Evolutionary conservation across 768 basidiomycete genomes (phyloP).

Genomic region (Phaffia australis): DNA sequence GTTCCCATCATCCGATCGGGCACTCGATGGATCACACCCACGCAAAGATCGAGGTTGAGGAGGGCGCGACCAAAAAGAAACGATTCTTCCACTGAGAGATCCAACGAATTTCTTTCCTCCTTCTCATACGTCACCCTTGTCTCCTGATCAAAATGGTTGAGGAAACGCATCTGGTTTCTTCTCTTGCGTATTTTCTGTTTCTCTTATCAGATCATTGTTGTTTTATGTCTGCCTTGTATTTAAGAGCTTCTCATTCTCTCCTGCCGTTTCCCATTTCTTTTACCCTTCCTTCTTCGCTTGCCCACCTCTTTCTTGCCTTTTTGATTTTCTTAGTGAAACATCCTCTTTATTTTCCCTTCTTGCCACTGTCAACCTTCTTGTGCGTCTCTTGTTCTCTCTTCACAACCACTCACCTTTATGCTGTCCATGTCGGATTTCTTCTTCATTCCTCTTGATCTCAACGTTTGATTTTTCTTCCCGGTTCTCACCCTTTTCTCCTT

Average conservation of each 20-base stretch:
- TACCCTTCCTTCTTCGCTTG: background rate
- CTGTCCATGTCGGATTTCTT: background rate
- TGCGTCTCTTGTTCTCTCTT: slow-evolving; percentile 11
- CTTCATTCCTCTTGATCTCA: background rate
- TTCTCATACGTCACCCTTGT: slow-evolving; percentile 7
- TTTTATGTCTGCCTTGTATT: too few species aligned
- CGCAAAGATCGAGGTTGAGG: slow-evolving; percentile 61
- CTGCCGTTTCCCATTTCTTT: too few species aligned
- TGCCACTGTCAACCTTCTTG: slow-evolving; percentile 7
- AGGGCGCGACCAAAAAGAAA: slow-evolving; percentile 55
- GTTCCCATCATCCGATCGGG: slow-evolving; percentile 36
- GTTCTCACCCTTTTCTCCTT: background rate
- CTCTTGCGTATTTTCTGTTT: too few species aligned
- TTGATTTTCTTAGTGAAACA: slow-evolving; percentile 4
- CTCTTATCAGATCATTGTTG: too few species aligned
- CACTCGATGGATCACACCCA: slow-evolving; percentile 52
- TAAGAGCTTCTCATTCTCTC: too few species aligned
- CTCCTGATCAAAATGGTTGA: background rate
- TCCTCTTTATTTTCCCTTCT: slow-evolving; percentile 3
- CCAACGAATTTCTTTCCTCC: background rate
- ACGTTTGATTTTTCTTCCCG: background rate
- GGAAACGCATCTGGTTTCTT: too few species aligned
- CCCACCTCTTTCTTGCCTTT: background rate
- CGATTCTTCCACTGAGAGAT: slow-evolving; percentile 55
- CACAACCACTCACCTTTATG: background rate